Evolutionary conservation across 139 green algal species (phyloP).

Genomic region (Chlorella sp.): DNA sequence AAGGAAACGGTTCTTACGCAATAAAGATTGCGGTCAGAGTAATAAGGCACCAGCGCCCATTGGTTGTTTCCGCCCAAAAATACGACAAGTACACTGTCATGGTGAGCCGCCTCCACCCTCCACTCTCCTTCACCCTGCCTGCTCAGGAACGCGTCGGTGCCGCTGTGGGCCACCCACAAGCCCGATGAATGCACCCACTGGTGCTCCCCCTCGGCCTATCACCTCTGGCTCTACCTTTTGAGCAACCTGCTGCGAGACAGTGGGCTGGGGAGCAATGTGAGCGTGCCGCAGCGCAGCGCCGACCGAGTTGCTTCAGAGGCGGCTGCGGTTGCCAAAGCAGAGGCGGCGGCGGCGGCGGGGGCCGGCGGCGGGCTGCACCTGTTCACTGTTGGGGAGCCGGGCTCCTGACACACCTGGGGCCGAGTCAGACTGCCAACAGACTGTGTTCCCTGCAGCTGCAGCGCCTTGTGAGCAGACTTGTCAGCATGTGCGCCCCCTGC

Average conservation of each 20-base stretch:
- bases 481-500: too few relatives aligned
- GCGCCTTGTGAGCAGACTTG: too few relatives aligned
- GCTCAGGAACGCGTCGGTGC: not conserved
- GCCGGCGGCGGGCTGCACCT: not conserved
- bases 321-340: not conserved
- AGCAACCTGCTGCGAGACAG: not conserved
- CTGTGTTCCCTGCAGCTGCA: too few relatives aligned
- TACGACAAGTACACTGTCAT: too few relatives aligned
- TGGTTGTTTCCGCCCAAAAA: too few relatives aligned
- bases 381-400: too few relatives aligned
- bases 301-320: not conserved
- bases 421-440: too few relatives aligned
- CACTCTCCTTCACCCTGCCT: not conserved
- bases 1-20: too few relatives aligned
- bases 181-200: constrained; percentile 39
- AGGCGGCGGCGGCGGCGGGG: not conserved
- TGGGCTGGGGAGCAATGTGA: not conserved
- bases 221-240: constrained; percentile 40
- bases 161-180: constrained; percentile 40
- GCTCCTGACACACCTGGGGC: too few relatives aligned
- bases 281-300: not conserved
- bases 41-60: too few relatives aligned
- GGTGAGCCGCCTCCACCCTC: not conserved
- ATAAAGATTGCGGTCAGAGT: too few relatives aligned
- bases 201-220: constrained; percentile 40